Evolutionary conservation across 306 rosid species (phyloP), one percentile per base, ranked within the genome.

Genomic region (Castanea mollissima): DNA sequence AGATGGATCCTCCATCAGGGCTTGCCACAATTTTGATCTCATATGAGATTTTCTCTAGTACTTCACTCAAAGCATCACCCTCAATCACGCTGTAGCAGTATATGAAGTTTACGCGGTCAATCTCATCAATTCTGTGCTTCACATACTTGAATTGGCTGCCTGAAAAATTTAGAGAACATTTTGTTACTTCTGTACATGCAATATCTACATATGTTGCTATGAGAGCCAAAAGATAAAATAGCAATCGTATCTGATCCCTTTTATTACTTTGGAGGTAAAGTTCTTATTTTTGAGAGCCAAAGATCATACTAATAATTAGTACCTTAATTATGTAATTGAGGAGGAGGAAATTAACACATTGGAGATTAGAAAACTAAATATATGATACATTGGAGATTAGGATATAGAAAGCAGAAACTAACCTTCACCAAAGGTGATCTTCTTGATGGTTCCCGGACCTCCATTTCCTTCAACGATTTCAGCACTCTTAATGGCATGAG

Each of bases 41-140:
- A 49, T 72, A 86, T 6, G 76, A 59, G 6, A 89, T 73, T 77
- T 87, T 89, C 85, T 89, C 91, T 1, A 87, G 57, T 25, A 55
- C 25, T 0, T 91, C 88, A 1, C 82, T 41, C 23, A 88, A 41
- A 0, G 70, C 86, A 52, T 76, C 89, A 0, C 92, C 95, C 27
- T 69, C 95, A 16, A 79, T 79, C 56, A 87, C 76, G 76, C 82
- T 83, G 86, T 85, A 91, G 55, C 75, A 72, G 77, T 89, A 91
- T 15, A 62, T 76, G 13, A 77, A 81, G 44, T 25, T 82, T 0
- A 49, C 83, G 11, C 75, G 76, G 83, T 91, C 92, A 4, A 84
- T 23, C 59, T 52, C 86, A 80, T 88, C 91, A 4, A 89, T 82
- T 60, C 69, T 85, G 65, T 90, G 88, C 69, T 83, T 71, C 78